These are phyloP conservation scores for Apophysomyces sp. DNA, from an alignment of 371 early-diverging fungal genomes.

Conservation along the genomic window DNA sequence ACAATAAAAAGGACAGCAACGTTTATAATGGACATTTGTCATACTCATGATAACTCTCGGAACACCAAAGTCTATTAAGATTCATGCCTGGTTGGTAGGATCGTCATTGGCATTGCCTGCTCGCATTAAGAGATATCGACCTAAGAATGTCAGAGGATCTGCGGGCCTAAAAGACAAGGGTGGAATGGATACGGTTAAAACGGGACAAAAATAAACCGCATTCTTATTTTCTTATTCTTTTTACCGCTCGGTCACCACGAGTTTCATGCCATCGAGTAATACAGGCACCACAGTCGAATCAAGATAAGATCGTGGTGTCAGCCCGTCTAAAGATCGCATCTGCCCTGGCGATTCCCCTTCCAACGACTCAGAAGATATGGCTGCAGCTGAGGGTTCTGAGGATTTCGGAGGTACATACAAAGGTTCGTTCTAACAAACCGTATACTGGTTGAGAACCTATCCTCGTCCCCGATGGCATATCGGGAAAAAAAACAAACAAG, in stretches of 20 bases:
- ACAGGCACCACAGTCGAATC: conserved; percentile 62
- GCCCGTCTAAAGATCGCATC: conserved; percentile 1
- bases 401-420: not conserved
- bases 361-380: not conserved
- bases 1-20: not conserved
- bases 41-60: not conserved
- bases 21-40: not conserved
- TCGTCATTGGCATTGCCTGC: conserved; percentile 9
- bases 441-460: not conserved
- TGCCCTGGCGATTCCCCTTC: not conserved
- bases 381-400: not conserved
- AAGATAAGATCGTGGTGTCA: conserved; percentile 57
- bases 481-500: not conserved
- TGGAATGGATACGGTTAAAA: not conserved
- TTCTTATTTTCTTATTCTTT: not conserved
- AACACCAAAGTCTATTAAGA: not conserved
- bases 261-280: conserved; percentile 66
- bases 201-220: not conserved
- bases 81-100: not conserved
- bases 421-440: not conserved
- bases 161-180: conserved; percentile 12
- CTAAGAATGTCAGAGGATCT: conserved; percentile 20
- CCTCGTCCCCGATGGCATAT: not conserved
- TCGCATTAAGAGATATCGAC: conserved; percentile 16
- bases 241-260: conserved; percentile 60